phyloP scores from a whole-genome alignment of 805 yeast species.

The Naumovozyma baii region DNA sequence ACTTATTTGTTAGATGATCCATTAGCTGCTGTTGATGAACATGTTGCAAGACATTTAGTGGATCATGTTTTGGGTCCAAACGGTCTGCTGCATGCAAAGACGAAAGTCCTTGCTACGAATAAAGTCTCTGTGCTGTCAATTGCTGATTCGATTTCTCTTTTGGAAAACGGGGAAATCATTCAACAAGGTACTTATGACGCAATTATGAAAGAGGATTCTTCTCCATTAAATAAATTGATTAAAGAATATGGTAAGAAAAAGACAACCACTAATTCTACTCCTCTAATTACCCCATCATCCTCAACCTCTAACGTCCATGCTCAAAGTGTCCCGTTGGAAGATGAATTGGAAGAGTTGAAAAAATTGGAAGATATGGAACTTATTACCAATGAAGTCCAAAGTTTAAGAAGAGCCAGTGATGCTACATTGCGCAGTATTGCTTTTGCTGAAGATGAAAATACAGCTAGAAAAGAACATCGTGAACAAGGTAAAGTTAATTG shows the following conservation, averaged over 20 bases:
- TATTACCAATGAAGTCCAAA: slow-evolving; percentile 27
- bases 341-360: slow-evolving; percentile 26
- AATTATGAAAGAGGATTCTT: slow-evolving; percentile 34
- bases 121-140: slow-evolving; percentile 70
- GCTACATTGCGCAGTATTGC: slow-evolving; percentile 28
- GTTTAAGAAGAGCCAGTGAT: slow-evolving; percentile 57
- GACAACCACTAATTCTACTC: slow-evolving; percentile 7
- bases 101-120: slow-evolving; percentile 78
- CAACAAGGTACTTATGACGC: slow-evolving; percentile 58
- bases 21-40: slow-evolving; percentile 94
- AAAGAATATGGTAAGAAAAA: slow-evolving; percentile 51
- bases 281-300: slow-evolving; percentile 4
- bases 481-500: slow-evolving; percentile 93
- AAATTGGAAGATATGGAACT: slow-evolving; percentile 22
- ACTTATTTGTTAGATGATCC: slow-evolving; percentile 86
- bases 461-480: slow-evolving; percentile 53
- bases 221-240: slow-evolving; percentile 46
- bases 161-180: slow-evolving; percentile 56
- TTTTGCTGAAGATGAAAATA: slow-evolving; percentile 31
- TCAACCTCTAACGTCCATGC: slow-evolving; percentile 17
- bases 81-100: slow-evolving; percentile 66
- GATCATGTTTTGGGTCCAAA: slow-evolving; percentile 72
- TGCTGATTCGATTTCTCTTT: slow-evolving; percentile 61
- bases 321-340: slow-evolving; percentile 19
- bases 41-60: slow-evolving; percentile 80